Conservation (phyloP, 345 rosid species). For the Abelmoschus esculentus region DNA sequence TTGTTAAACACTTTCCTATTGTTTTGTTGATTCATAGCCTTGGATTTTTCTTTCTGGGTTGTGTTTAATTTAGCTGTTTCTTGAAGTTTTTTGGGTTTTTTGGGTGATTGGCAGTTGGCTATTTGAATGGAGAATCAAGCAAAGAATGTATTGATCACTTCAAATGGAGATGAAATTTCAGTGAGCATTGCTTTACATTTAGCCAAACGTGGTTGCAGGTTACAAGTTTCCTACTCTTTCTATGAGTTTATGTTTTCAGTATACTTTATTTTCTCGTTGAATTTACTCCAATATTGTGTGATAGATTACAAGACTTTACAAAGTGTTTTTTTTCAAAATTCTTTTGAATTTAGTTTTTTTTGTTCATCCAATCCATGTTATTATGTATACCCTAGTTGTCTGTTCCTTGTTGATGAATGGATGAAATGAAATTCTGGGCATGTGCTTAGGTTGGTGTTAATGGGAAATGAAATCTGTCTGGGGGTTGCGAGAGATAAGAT, state of each 20-base stretch:
- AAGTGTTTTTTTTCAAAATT: not conserved
- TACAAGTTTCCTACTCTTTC: not conserved
- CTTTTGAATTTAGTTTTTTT: not conserved
- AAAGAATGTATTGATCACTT: slow-evolving; percentile 74
- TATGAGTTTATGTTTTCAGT: not conserved
- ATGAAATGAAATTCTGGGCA: not conserved
- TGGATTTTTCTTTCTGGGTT: not conserved
- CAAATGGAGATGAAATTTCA: slow-evolving; percentile 71
- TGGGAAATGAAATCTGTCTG: slow-evolving; percentile 62
- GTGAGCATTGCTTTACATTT: slow-evolving; percentile 58
- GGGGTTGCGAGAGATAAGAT: slow-evolving; percentile 36
- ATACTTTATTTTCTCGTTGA: slow-evolving; percentile 13
- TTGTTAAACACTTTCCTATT: not conserved
- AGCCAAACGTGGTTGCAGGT: slow-evolving; percentile 85
- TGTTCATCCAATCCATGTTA: no score
- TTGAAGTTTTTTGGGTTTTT: not conserved
- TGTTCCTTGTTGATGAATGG: no score
- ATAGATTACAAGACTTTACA: not conserved
- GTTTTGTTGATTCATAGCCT: not conserved
- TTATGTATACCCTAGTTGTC: no score
- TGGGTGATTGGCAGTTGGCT: not conserved
- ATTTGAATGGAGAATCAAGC: slow-evolving; percentile 34
- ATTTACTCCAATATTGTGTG: not conserved
- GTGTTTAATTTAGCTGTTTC: slow-evolving; percentile 1
- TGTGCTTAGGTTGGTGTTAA: slow-evolving; percentile 56